Percentiles rank a stretch among this genome's conserved stretches.
Evolutionary conservation across 805 yeast genomes (phyloP).

Genomic region (Naumovozyma dairenensis): DNA sequence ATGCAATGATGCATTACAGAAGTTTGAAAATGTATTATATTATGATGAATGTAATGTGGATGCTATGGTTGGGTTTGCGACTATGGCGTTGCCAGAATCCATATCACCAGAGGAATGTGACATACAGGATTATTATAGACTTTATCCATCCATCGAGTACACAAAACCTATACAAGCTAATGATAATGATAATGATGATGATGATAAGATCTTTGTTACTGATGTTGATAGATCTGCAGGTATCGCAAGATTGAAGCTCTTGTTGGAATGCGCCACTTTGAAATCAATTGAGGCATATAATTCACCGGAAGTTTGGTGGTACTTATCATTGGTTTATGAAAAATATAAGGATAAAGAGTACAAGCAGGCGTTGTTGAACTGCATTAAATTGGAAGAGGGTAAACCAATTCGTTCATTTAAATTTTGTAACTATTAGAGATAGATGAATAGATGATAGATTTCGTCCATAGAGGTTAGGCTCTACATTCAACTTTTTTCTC

Average conservation of each 20-base stretch:
- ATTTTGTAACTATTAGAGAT: conserved; percentile 18
- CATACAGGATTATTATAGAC: neutral
- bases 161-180: neutral
- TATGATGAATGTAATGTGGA: conserved; percentile 37
- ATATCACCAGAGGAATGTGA: conserved; percentile 26
- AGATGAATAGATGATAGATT: neutral
- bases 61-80: conserved; percentile 47
- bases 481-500: too few relatives aligned
- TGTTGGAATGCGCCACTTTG: conserved; percentile 31
- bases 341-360: conserved; percentile 40
- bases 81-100: conserved; percentile 38
- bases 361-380: conserved; percentile 48
- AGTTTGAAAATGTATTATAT: conserved; percentile 56
- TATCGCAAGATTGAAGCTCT: conserved; percentile 38
- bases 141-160: neutral
- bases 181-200: neutral
- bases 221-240: conserved; percentile 52
- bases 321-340: conserved; percentile 54
- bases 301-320: conserved; percentile 60
- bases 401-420: conserved; percentile 43
- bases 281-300: conserved; percentile 34
- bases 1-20: conserved; percentile 42
- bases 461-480: too few relatives aligned
- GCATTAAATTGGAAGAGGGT: conserved; percentile 53
- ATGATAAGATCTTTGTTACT: conserved; percentile 36